Evolutionary conservation across 768 basidiomycete genomes (phyloP).

Genomic region (Dioszegia hungarica): DNA sequence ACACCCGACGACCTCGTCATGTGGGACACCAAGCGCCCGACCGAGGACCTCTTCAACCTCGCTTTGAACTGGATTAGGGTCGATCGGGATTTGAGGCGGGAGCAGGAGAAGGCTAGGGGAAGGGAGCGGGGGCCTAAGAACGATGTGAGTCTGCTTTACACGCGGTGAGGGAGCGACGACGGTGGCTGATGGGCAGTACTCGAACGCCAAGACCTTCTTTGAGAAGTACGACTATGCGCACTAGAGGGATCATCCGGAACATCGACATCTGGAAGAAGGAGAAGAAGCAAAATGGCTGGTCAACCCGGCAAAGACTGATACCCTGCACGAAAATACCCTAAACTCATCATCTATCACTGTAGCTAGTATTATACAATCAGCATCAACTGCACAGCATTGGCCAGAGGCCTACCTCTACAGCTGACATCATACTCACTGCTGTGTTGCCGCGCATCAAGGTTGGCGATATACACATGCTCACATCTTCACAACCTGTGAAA

Average conservation of each 20-base stretch:
- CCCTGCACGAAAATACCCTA: neutral
- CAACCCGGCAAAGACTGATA: slow-evolving; percentile 1
- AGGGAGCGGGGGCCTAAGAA: slow-evolving; percentile 52
- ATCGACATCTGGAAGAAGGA: neutral
- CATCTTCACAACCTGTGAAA: too few relatives aligned
- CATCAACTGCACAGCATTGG: slow-evolving; percentile 4
- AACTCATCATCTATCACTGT: neutral
- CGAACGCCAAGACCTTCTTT: slow-evolving; percentile 48
- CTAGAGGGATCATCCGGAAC: neutral
- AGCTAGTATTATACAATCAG: neutral
- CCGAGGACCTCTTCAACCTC: slow-evolving; percentile 59
- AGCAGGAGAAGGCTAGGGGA: slow-evolving; percentile 56
- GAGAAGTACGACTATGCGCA: slow-evolving; percentile 48
- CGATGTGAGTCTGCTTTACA: slow-evolving; percentile 31
- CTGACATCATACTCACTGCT: too few relatives aligned
- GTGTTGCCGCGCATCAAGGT: too few relatives aligned
- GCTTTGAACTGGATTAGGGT: slow-evolving; percentile 83
- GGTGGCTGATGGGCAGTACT: slow-evolving; percentile 31
- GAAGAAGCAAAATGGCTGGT: neutral
- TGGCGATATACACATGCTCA: too few relatives aligned
- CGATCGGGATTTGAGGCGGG: slow-evolving; percentile 59
- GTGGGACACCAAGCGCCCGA: slow-evolving; percentile 53
- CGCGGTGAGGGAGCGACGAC: neutral
- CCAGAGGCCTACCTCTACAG: too few relatives aligned
- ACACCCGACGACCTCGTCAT: slow-evolving; percentile 58